Base-by-base conservation (phyloP, 345 rosid genomes). In the Litchi chinensis region DNA sequence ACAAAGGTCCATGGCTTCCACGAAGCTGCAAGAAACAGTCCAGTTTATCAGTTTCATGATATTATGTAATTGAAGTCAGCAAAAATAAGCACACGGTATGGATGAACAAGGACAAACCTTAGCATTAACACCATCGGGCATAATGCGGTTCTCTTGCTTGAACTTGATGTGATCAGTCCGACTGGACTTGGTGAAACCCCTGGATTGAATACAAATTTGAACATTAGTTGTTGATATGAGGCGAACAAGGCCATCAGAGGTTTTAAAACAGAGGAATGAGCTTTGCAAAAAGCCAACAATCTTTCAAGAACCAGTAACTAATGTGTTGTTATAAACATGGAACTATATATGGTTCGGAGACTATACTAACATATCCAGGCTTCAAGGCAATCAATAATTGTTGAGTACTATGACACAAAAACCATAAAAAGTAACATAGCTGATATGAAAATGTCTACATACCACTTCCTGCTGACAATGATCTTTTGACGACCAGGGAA, bases 381-480 rank as follows among this genome's bases (percentile, higher is more conserved):
- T 54, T 60, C 22, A 59, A 8, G 21, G 64, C 64, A 21, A 59
- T 59, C 64, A 18, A 59, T 3, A 59, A 46, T 32, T 7, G 10
- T 59, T 1, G 8, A 59, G 64, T 21, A 59, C 10, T 0, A 59
- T 0, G 64, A 59, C 5, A 50, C 19, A 32, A 32, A 32, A 32
- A 32, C 37, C 2, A 32, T 32, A 32, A 1, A 32, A 1, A 32
- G 37, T 32, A 32, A 11, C 5, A 48, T 4, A 18, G 6, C 12
- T 5, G 15, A 5, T 13, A 5, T 52, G 11, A 54, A 12, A 68
- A 60, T 8, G 19, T 4, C 26, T 8, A 67, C 72, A 43, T 52
- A 92, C 95, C 93, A 92, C 75, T 90, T 92, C 88, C 93, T 89
- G 91, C 94, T 90, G 83, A 90, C 90, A 68, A 92, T 92, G 67